Evolutionary conservation across 306 rosid species (phyloP), one percentile per base, ranked within the genome.

Genomic region (Gleditsia sinensis): DNA sequence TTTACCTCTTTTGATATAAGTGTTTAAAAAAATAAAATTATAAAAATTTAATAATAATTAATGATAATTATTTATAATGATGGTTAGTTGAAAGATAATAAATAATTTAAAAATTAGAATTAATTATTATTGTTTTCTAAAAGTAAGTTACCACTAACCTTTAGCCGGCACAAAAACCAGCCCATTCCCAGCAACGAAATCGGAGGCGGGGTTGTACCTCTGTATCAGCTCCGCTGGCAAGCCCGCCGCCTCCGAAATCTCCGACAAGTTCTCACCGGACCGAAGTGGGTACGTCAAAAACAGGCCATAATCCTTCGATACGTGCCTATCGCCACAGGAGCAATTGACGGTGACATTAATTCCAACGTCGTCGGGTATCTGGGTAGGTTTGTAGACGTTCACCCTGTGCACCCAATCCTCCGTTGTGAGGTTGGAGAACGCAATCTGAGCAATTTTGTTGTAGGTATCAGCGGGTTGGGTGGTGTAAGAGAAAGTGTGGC

Each of bases 101-200:
- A n/a, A n/a, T n/a, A n/a, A n/a, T n/a, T n/a, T n/a, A n/a, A n/a
- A n/a, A n/a, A n/a, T n/a, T n/a, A n/a, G n/a, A n/a, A n/a, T n/a
- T n/a, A n/a, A n/a, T n/a, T n/a, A n/a, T n/a, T n/a, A n/a, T n/a
- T n/a, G n/a, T n/a, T 9, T 39, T 9, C 45, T 39, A 9, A 39
- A 39, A 39, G 9, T 39, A 9, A 33, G 37, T 8, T 0, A 56
- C 30, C 50, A 23, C 82, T 75, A 14, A 91, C 97, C 97, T 91
- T 64, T 87, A 1, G 97, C 92, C 83, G 97, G 97, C 89, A 91
- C 67, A 81, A 85, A 88, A 2, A 91, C 82, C 3, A 87, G 48
- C 7, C 32, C 68, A 11, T 30, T 37, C 3, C 82, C 89, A 0
- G 83, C 74, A 40, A 55, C 33, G 28, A 85, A 84, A 70, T 84